These are phyloP conservation scores for Alternaria dauci DNA, from an alignment of 2,329 filamentous ascomycete genomes.

Conservation along the genomic window DNA sequence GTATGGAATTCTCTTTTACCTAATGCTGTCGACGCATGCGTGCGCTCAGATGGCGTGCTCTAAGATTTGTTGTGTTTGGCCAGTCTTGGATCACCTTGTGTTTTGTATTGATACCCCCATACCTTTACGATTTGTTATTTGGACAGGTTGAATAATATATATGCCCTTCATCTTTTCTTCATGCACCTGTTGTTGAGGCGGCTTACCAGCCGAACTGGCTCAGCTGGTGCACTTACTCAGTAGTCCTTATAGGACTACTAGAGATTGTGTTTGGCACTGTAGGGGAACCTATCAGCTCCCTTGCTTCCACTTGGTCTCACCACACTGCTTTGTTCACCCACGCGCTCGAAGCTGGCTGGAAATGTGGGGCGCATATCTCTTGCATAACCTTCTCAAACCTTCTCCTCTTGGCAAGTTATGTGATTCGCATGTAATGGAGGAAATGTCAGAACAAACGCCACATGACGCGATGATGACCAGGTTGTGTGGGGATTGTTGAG, in stretches of 20 bases:
- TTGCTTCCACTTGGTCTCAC: neutral
- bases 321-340: neutral
- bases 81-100: neutral
- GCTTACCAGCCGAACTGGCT: too few relatives aligned
- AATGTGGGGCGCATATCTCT: neutral
- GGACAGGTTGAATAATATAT: too few relatives aligned
- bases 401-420: neutral
- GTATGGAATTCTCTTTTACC: neutral
- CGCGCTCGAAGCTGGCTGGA: neutral
- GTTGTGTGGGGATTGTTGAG: neutral
- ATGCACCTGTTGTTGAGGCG: too few relatives aligned
- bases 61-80: neutral
- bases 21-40: neutral
- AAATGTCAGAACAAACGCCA: neutral
- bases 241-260: too few relatives aligned
- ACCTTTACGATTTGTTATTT: neutral
- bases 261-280: neutral
- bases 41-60: neutral
- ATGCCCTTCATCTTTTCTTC: neutral
- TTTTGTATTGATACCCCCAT: conserved; percentile 2
- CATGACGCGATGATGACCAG: neutral
- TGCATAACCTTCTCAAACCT: neutral
- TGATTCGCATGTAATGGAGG: neutral
- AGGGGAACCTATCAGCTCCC: neutral
- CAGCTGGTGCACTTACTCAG: too few relatives aligned